phyloP scores from a whole-genome alignment of 2,329 filamentous ascomycete species.

The Penicillium sp. region DNA sequence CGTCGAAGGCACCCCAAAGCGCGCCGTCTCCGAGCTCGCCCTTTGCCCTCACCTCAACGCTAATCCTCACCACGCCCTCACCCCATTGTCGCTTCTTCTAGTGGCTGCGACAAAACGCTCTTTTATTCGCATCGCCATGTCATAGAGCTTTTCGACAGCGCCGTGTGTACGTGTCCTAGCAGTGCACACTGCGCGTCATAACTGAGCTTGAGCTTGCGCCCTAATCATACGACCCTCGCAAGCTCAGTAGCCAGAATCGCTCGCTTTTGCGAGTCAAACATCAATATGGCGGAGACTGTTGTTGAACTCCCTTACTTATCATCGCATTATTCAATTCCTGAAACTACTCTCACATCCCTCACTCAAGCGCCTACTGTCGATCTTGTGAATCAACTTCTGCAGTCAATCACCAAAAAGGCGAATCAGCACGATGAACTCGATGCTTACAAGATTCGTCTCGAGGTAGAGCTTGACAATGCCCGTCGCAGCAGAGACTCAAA shows the following conservation, averaged over 20 bases:
- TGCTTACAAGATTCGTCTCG: slow-evolving; percentile 83
- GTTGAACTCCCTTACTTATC: slow-evolving; percentile 65
- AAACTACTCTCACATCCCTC: slow-evolving; percentile 60
- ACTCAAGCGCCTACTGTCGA: slow-evolving; percentile 70
- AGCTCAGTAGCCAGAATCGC: slow-evolving; percentile 12
- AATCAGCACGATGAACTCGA: slow-evolving; percentile 81
- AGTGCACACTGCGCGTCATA: slow-evolving; percentile 23
- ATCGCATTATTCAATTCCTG: slow-evolving; percentile 61
- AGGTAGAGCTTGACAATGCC: slow-evolving; percentile 91
- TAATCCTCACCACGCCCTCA: not conserved
- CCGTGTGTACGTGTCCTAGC: slow-evolving; percentile 28
- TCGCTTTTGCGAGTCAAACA: slow-evolving; percentile 16
- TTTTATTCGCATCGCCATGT: slow-evolving; percentile 23
- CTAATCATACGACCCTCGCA: not conserved
- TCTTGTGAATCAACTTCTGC: slow-evolving; percentile 74
- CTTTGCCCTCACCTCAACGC: slow-evolving; percentile 4
- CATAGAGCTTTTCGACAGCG: slow-evolving; percentile 19
- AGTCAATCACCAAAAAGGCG: slow-evolving; percentile 75
- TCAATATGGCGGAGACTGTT: slow-evolving; percentile 58
- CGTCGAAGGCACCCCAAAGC: not conserved
- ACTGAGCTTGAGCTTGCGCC: slow-evolving; percentile 16
- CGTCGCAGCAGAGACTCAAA: slow-evolving; percentile 83
- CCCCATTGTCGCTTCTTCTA: slow-evolving; percentile 8
- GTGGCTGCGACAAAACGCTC: slow-evolving; percentile 1
- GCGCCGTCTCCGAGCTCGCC: slow-evolving; percentile 3